A percentile compares a stretch with the other conserved stretches of the same genome.
These are phyloP conservation scores for Brassica cretica DNA, from an alignment of 345 rosid species.

Conservation along the genomic window DNA sequence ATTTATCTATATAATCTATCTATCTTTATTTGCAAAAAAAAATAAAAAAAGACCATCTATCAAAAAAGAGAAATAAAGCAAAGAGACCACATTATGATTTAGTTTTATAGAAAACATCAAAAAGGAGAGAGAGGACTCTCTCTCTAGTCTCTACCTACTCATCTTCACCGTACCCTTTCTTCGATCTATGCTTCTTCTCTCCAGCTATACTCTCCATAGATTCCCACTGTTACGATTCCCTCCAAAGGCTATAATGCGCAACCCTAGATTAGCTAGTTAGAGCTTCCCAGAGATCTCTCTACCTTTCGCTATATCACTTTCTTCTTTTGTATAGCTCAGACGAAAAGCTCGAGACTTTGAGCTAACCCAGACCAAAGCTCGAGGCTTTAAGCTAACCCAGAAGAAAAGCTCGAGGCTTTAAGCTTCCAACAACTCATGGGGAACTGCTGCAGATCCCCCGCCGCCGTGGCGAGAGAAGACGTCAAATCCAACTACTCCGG, in stretches of 20 bases:
- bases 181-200: constrained; percentile 32
- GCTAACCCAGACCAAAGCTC: not conserved
- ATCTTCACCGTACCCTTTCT: constrained; percentile 41
- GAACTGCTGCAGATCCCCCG: constrained; percentile 99
- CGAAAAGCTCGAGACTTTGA: not conserved
- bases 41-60: not conserved
- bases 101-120: constrained; percentile 14
- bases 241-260: constrained; percentile 44
- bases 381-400: not conserved
- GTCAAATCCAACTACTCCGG: constrained; percentile 82
- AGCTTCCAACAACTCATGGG: constrained; percentile 57
- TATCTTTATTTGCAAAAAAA: too few relatives aligned
- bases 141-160: constrained; percentile 23
- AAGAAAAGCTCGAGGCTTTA: not conserved
- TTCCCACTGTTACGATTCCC: constrained; percentile 26
- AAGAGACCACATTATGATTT: constrained; percentile 32
- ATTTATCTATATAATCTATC: too few relatives aligned
- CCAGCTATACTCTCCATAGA: constrained; percentile 19
- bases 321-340: not conserved
- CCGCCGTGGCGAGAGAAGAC: constrained; percentile 93
- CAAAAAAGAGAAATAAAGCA: constrained; percentile 33
- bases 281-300: not conserved
- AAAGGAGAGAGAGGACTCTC: not conserved
- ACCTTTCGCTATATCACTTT: not conserved
- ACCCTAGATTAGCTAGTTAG: constrained; percentile 41